Percentiles rank a stretch among this genome's conserved stretches.
These are phyloP conservation scores for Knufia petricola DNA, from an alignment of 2,329 filamentous ascomycete species.

Conservation along the genomic window DNA sequence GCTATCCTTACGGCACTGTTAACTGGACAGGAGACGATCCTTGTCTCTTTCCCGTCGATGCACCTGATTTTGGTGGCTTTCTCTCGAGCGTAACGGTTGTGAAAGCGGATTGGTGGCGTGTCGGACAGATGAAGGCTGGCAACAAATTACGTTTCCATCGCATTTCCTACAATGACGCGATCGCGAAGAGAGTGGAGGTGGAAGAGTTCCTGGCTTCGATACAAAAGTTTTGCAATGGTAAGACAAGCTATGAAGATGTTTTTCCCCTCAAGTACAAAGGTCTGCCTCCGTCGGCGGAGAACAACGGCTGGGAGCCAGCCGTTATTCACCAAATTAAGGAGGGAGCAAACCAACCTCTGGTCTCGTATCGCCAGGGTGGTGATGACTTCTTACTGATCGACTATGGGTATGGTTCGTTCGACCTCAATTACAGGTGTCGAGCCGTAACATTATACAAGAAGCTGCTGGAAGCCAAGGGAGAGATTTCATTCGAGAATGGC, in stretches of 20 bases:
- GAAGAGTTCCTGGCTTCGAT: slow-evolving; percentile 39
- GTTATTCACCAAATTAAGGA: slow-evolving; percentile 29
- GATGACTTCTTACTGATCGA: slow-evolving; percentile 49
- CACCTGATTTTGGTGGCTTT: slow-evolving; percentile 53
- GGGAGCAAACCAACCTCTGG: slow-evolving; percentile 29
- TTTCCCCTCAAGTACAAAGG: slow-evolving; percentile 25
- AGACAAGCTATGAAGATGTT: slow-evolving; percentile 26
- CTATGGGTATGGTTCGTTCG: slow-evolving; percentile 47
- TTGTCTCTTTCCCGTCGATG: slow-evolving; percentile 51
- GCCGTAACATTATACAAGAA: slow-evolving; percentile 45
- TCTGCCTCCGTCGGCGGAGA: slow-evolving; percentile 18
- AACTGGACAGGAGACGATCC: slow-evolving; percentile 55
- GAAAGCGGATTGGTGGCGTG: slow-evolving; percentile 50
- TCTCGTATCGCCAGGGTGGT: slow-evolving; percentile 36
- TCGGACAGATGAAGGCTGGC: slow-evolving; percentile 53
- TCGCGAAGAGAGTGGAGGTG: slow-evolving; percentile 35
- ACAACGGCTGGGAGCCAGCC: slow-evolving; percentile 24
- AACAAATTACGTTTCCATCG: slow-evolving; percentile 44
- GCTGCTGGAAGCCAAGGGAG: slow-evolving; percentile 28
- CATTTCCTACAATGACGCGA: slow-evolving; percentile 44
- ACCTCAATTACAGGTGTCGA: slow-evolving; percentile 49
- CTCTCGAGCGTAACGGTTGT: slow-evolving; percentile 47
- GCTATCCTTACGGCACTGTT: slow-evolving; percentile 48
- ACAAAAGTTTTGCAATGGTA: slow-evolving; percentile 31
- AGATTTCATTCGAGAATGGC: slow-evolving; percentile 30